Base-by-base conservation (phyloP, 768 basidiomycete genomes). In the Suillus tomentosus region DNA sequence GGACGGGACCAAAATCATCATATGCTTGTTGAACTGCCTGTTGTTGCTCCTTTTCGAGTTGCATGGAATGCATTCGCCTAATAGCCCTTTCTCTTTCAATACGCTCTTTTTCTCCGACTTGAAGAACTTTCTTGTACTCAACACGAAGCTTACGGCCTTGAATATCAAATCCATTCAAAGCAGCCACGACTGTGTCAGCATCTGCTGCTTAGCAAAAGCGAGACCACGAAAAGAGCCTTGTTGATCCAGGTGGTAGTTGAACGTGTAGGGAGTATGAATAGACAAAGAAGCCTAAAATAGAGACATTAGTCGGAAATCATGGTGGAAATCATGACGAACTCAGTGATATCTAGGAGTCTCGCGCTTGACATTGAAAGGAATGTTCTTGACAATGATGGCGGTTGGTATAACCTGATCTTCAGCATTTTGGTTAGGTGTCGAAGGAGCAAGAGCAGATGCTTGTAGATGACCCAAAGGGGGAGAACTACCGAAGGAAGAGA, bases 321-420 rank as follows among this genome's bases (percentile, higher is more conserved):
- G 3, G 42, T 37, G 37, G 68, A 55, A 17, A 5, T 22, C 1
- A 43, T 60, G 66, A 68, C 59, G 56, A 42, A 86, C 94, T 68
- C 64, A 76, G 99, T 99, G 76, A 98, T 95, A 80, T 92, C 90
- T 73, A 99, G 88, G 70, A 99, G 94, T 94, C 80, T 99, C 96
- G 73, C 94, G 90, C 80, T 95, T 94, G 69, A 98, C 95, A 72
- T 95, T 95, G 84, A 99, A 99, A 69, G 96, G 96, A 81, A 99
- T 99, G 83, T 98, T 98, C 87, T 99, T 99, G 78, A 99, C 98
- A 74, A 99, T 97, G 73, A 99, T 98, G 62, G 97, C 97, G 11
- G 96, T 99, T 62, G 96, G 96, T 79, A 99, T 99, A 76, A 97
- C 84, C 76, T 97, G 95, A 78, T 96, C 95, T 70, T 94, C 92